Evolutionary conservation across 2,329 filamentous ascomycete genomes (phyloP).

Genomic region (Botryotinia globosa): DNA sequence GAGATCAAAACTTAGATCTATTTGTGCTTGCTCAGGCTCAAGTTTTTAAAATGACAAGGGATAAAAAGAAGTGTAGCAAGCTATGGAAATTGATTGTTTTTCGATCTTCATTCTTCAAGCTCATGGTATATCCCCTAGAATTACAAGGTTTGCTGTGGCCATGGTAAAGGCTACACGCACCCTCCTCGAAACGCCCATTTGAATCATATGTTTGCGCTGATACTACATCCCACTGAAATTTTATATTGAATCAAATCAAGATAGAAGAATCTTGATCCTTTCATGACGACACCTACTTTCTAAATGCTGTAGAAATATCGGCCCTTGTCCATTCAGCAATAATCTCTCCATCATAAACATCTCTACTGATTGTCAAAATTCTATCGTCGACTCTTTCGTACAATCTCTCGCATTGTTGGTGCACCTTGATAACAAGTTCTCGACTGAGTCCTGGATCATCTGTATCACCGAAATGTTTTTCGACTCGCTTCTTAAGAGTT

Average conservation of each 20-base stretch:
- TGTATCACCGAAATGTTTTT: constrained; percentile 94
- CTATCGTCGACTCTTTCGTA: constrained; percentile 61
- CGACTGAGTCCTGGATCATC: constrained; percentile 61
- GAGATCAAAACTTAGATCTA: background rate
- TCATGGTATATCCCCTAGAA: constrained; percentile 17
- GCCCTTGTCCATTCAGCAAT: constrained; percentile 64
- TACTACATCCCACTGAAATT: constrained; percentile 22
- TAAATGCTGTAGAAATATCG: constrained; percentile 61
- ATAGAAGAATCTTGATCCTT: background rate
- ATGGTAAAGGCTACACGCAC: background rate
- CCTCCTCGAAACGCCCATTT: constrained; percentile 50
- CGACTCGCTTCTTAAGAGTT: constrained; percentile 81
- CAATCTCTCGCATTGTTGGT: constrained; percentile 60
- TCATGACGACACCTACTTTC: constrained; percentile 25
- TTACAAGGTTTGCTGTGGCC: constrained; percentile 12
- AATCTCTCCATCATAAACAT: constrained; percentile 63
- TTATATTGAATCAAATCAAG: constrained; percentile 6
- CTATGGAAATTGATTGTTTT: background rate
- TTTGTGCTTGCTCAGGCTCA: background rate
- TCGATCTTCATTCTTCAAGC: constrained; percentile 12
- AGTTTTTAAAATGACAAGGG: background rate
- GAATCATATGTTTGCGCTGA: constrained; percentile 40
- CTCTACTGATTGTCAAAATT: constrained; percentile 57
- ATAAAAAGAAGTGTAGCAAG: background rate
- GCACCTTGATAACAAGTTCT: constrained; percentile 55